Percentiles rank a stretch among this genome's conserved stretches.
Conservation (phyloP, 805 yeast genomes). For the Kluyveromyces wickerhamii region DNA sequence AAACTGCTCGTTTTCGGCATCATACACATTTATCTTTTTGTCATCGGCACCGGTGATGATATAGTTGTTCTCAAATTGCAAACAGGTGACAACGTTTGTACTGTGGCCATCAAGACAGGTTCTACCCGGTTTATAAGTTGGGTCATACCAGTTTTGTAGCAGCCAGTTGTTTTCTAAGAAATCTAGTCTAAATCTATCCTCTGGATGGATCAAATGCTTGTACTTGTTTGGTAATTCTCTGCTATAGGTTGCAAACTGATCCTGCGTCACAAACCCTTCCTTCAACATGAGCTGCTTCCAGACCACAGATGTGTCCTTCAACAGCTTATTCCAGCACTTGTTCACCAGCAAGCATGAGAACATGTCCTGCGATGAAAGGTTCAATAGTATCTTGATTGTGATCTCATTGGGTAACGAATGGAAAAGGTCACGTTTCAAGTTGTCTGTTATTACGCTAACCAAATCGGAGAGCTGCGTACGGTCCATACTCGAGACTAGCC, state of each 20-base stretch:
- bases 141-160: conserved; percentile 73
- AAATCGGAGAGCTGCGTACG: conserved; percentile 28
- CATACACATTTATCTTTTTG: conserved; percentile 69
- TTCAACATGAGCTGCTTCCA: conserved; percentile 62
- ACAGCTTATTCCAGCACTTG: conserved; percentile 58
- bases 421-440: conserved; percentile 65
- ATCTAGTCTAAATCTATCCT: conserved; percentile 35
- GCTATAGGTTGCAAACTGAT: conserved; percentile 36
- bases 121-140: conserved; percentile 57
- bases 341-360: conserved; percentile 57
- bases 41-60: conserved; percentile 93
- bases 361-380: conserved; percentile 57
- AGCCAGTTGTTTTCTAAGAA: conserved; percentile 46
- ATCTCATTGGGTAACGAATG: conserved; percentile 69
- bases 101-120: conserved; percentile 65
- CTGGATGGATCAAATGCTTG: conserved; percentile 21
- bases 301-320: conserved; percentile 48
- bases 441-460: conserved; percentile 23
- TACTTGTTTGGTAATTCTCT: conserved; percentile 19
- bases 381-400: conserved; percentile 51
- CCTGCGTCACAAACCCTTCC: conserved; percentile 51
- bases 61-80: conserved; percentile 85
- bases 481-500: conserved; percentile 20
- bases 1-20: conserved; percentile 62
- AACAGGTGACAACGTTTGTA: conserved; percentile 82